A percentile compares a stretch with the other conserved stretches of the same genome.
phyloP scores from a whole-genome alignment of 331 rosid species.

The Ulmus americana region DNA sequence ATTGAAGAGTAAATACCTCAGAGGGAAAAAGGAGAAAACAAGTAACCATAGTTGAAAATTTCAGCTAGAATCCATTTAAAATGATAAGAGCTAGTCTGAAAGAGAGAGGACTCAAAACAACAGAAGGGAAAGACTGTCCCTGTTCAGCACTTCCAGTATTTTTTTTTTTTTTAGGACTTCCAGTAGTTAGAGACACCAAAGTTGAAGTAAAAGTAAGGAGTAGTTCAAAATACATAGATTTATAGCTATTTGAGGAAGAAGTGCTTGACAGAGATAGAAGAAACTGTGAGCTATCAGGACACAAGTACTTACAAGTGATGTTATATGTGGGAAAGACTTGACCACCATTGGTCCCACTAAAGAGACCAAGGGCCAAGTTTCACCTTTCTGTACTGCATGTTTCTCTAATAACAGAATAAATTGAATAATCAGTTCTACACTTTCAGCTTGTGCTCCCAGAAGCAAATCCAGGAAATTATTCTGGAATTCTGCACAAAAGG shows the following conservation, averaged over 20 bases:
- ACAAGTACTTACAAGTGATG: slow-evolving; percentile 60
- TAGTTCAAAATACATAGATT: neutral
- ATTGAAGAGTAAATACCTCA: slow-evolving; percentile 17
- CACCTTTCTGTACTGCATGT: slow-evolving; percentile 57
- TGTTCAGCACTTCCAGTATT: neutral
- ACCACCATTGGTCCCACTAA: slow-evolving; percentile 83
- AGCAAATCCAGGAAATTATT: slow-evolving; percentile 43
- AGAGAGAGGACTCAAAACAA: neutral
- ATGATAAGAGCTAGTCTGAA: neutral
- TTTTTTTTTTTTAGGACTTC: neutral
- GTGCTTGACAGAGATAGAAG: slow-evolving; percentile 2
- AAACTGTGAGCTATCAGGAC: neutral
- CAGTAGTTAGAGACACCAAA: neutral
- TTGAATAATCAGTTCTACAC: slow-evolving; percentile 46
- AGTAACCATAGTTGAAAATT: neutral
- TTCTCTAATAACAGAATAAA: slow-evolving; percentile 64
- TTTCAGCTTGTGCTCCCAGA: slow-evolving; percentile 37
- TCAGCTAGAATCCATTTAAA: neutral
- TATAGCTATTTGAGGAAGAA: neutral
- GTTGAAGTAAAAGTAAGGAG: neutral
- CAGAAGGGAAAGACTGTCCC: neutral
- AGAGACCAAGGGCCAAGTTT: slow-evolving; percentile 74
- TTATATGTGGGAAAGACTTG: slow-evolving; percentile 54
- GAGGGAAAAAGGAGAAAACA: neutral
- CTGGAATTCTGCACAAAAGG: slow-evolving; percentile 50